phyloP scores from a whole-genome alignment of 306 rosid genomes.

The Cicer pinnatifidum region DNA sequence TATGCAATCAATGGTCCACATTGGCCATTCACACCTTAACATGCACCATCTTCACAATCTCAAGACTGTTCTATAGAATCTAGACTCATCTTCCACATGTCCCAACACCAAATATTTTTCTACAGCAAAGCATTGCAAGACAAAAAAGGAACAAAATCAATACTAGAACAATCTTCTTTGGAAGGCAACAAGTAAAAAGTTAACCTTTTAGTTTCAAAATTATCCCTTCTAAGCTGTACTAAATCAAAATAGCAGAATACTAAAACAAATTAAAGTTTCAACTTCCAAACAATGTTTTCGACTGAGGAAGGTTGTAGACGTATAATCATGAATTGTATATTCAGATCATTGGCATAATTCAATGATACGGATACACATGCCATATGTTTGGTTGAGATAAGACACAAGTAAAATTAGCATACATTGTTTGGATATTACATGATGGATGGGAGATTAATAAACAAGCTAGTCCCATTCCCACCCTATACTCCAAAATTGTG shows the following conservation, averaged over 20 bases:
- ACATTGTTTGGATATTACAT: constrained; percentile 26
- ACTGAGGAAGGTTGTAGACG: not conserved
- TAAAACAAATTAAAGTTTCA: not conserved
- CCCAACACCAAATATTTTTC: not conserved
- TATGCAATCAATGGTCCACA: no score
- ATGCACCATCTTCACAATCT: not conserved
- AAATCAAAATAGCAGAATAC: not conserved
- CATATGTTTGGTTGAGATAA: not conserved
- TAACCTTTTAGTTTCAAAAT: constrained; percentile 11
- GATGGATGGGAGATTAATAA: not conserved
- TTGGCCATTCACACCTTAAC: no score
- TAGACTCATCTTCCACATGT: not conserved
- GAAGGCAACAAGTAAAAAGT: not conserved
- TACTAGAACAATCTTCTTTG: not conserved
- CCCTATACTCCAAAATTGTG: not conserved
- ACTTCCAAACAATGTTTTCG: constrained; percentile 5
- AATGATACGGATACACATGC: not conserved
- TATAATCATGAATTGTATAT: not conserved
- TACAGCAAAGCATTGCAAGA: not conserved
- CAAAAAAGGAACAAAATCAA: not conserved
- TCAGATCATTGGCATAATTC: not conserved
- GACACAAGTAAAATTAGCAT: not conserved
- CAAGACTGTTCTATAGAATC: not conserved
- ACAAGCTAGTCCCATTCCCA: constrained; percentile 7
- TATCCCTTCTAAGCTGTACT: not conserved